Base-by-base conservation (phyloP, 1,139 yeast species). In the Groenewaldozyma auringiensis region DNA sequence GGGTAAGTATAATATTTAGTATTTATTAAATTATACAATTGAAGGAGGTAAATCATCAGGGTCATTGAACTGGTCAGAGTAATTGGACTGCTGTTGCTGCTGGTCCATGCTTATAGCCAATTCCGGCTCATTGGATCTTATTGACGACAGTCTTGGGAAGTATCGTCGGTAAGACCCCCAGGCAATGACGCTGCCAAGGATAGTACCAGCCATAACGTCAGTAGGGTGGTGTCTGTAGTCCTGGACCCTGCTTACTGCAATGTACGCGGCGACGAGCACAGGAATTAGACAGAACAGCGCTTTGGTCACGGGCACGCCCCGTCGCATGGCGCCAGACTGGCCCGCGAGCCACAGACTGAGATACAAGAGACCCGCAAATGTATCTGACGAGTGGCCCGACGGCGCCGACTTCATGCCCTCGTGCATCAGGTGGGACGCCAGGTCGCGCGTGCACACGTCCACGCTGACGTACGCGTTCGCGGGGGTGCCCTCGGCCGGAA, bases 401-500 rank as follows among this genome's bases (percentile, higher is more conserved):
- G 95, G 95, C 0, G 89, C 81, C 4, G 88, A 79, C 58, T 85
- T 76, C 68, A 82, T 73, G 0, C 94, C 95, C 56, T 85, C 95
- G 31, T 64, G 52, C 20, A 83, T 59, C 18, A 66, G 55, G 4
- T 37, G 47, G 1, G 46, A 51, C 34, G 45, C 39, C 43, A 70
- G 61, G 2, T 63, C 57, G 22, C 67, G 69, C 0, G 79, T 74
- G 57, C 83, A 78, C 11, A 79, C 74, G n/a, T 69, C 75, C 16
- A 64, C 55, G 1, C 84, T 81, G 27, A 66, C 74, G 43, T 77
- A 72, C 34, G 60, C 57, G 42, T 67, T 64, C 13, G 50, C 44
- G 2, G 69, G 65, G 2, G 70, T 60, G 16, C 61, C 66, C 4
- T 55, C 51, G n/a, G 59, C 56, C 1, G 89, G 83, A 14, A 71